These are phyloP conservation scores for Botryosphaeria dothidea DNA, from an alignment of 2,329 filamentous ascomycete genomes.

Conservation along the genomic window DNA sequence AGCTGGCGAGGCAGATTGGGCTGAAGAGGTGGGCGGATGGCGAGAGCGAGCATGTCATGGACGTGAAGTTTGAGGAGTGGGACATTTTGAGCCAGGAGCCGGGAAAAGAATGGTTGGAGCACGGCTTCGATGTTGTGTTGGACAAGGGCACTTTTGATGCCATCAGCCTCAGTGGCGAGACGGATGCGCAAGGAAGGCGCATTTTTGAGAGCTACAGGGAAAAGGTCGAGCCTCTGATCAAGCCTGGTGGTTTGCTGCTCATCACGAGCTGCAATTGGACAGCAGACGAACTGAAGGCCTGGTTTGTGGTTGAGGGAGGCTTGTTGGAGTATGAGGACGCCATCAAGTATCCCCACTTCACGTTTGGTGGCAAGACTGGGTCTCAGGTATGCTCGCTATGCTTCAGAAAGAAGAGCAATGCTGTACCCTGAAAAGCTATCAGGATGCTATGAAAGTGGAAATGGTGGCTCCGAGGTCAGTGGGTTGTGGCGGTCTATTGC, in stretches of 20 bases:
- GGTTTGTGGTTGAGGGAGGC: constrained; percentile 64
- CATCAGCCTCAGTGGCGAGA: constrained; percentile 70
- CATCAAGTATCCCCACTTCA: constrained; percentile 82
- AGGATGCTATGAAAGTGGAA: neutral
- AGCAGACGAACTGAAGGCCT: constrained; percentile 75
- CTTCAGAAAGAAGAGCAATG: constrained; percentile 58
- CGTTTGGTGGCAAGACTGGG: constrained; percentile 84
- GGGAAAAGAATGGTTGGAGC: constrained; percentile 56
- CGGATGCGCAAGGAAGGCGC: constrained; percentile 54
- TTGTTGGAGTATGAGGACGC: constrained; percentile 63
- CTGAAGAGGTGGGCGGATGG: constrained; percentile 25
- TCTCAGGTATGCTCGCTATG: constrained; percentile 87
- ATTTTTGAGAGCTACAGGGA: constrained; percentile 75
- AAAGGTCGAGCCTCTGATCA: constrained; percentile 68
- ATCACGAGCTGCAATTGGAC: constrained; percentile 99
- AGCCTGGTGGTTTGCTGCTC: constrained; percentile 70
- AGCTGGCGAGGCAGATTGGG: constrained; percentile 67
- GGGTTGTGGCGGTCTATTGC: neutral
- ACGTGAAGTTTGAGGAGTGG: constrained; percentile 54
- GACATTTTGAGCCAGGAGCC: constrained; percentile 50
- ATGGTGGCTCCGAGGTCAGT: neutral
- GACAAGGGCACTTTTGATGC: constrained; percentile 99
- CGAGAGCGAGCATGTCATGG: constrained; percentile 27
- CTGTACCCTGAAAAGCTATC: constrained; percentile 5
- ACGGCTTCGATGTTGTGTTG: constrained; percentile 85